Base-by-base conservation (phyloP, 768 basidiomycete species). In the Tulasnella sp. region DNA sequence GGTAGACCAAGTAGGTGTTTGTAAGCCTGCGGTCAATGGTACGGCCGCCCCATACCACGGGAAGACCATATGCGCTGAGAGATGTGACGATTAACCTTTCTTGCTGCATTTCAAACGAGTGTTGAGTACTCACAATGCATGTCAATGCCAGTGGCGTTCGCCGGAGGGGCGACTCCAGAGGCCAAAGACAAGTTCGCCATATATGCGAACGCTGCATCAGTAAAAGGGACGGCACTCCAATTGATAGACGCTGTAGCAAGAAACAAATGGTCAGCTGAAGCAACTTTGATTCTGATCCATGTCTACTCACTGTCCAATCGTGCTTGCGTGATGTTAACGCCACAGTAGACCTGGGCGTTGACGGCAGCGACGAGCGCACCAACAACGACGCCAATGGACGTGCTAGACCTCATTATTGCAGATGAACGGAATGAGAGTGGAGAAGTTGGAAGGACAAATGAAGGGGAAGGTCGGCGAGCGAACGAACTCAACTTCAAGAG, bases 21-120 rank as follows among this genome's bases (percentile, higher is more conserved):
- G 48, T 3, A 17, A 13, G 29, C 58, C 58, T 23, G 45, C 58
- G 32, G 47, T 59, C 26, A n/a, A 34, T 26, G 58, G 58, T n/a
- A 50, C 58, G 47, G 50, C 45, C 3, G 13, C 47, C 50, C 27
- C 19, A n/a, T 59, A 59, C 58, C 58, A 59, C 15, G 47, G 48
- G 50, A 51, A 41, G 26, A 59, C 50, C 19, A 59, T 26, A 42
- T 59, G 58, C 9, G 50, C 58, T 59, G 24, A 50, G 24, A n/a
- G n/a, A 32, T 26, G 26, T 11, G 21, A 29, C 17, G 7, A 52
- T 24, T 11, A 41, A 50, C 27, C 4, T 58, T 24, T 26, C 15
- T 32, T 13, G 42, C 7, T 58, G 4, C 4, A 17, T n/a, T n/a
- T n/a, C n/a, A n/a, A n/a, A n/a, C n/a, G 15, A 3, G 42, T 8